Evolutionary conservation across 169 alveolate species (phyloP), one percentile per base, ranked within the genome.

Genomic region (Plasmodium gonderi): DNA sequence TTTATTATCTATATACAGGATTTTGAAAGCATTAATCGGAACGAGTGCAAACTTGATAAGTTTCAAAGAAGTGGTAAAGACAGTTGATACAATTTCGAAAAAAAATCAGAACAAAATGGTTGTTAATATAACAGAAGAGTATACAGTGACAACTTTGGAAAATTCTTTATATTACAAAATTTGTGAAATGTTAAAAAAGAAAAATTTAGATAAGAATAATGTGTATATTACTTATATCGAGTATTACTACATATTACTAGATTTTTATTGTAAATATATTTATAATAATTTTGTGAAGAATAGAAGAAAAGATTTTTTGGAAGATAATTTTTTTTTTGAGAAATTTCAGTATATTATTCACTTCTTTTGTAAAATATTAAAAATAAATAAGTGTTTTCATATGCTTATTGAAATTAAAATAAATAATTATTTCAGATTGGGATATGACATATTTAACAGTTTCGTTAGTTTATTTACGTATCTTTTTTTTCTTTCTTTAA

Each of bases 281-380:
- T 87, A 83, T 36, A 83, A 51, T 54, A 69, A 26, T 69, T 54
- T 47, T 72, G 79, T 33, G 3, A 20, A 60, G 1, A 36, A 76
- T 17, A 75, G 54, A 6, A 54, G 47, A 17, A 75, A n/a, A n/a
- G 36, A 40, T 85, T 44, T 68, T 38, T 31, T 38, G 6, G 47
- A 26, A 7, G 79, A 75, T n/a, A 9, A 75, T 40, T 36, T 17
- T 11, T 87, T 87, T 23, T n/a, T 0, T n/a, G n/a, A n/a, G n/a
- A 54, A 64, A 38, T 87, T 87, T 60, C 67, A 87, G 67, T 54
- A 60, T 33, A 54, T 87, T 2, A 76, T 40, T 54, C 44, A 1
- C 11, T 87, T 87, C 44, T 87, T 87, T 75, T 87, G 93, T 75
- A 87, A 87, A 20, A 87, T 87, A 1, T 75, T 87, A 87, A 75